Base-by-base conservation (phyloP, 2,329 filamentous ascomycete species). In the Reticulascus tulasneorum region DNA sequence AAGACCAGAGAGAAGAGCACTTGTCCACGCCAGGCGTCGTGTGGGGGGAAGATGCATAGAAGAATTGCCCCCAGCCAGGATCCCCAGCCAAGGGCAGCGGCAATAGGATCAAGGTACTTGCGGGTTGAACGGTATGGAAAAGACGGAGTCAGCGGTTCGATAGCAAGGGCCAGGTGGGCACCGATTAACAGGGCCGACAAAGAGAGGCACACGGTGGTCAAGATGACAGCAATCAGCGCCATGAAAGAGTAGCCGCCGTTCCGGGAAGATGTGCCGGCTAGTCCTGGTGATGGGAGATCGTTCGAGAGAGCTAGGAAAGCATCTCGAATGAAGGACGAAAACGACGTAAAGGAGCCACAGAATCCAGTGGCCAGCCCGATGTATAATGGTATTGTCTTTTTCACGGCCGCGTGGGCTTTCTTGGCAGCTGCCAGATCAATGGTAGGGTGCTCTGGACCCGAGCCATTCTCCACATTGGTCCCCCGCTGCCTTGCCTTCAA, bases 301-400 rank as follows among this genome's bases (percentile, higher is more conserved):
- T 95, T 93, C 5, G 86, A 82, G 13, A 94, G 62, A 0, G 86
- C 83, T 16, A 94, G 72, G 55, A 94, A 94, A 11, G 73, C 63
- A 50, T 94, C 90, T 7, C 86, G 75, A 29, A 90, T 81, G 55
- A 94, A 94, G 15, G 82, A 80, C 0, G 89, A 94, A 60, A 95
- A 95, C 9, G 84, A 90, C 0, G 90, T 96, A 52, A 93, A 86
- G 47, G 85, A 90, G 44, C 91, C 87, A 52, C 88, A 94, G 59
- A 93, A 93, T 9, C 85, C 91, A 0, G 85, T 94, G 0, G 86
- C 78, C 6, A 96, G 75, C 33, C 86, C 90, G 40, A 94, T 84
- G 54, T 94, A 95, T 1, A 95, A 69, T 0, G 91, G 90, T 19
- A 94, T 84, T 0, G 85, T 86, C 66, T 94, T 94, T 56, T 95